These are phyloP conservation scores for Ascodesmis nigricans DNA, from an alignment of 495 filamentous ascomycete genomes.

Conservation along the genomic window DNA sequence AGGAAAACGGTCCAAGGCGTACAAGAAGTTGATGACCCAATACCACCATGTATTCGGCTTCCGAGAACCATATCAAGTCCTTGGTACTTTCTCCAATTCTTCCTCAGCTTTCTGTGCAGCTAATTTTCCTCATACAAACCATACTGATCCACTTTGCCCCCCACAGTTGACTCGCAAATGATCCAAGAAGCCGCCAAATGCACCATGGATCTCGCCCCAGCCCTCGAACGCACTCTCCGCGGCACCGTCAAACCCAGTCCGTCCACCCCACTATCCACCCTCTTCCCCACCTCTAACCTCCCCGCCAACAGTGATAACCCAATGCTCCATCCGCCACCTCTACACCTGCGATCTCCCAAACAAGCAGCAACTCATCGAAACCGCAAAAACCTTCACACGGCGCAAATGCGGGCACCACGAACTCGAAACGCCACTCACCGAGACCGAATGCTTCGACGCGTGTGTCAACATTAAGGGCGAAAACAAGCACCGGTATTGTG, in stretches of 20 bases:
- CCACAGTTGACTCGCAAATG: conserved; percentile 53
- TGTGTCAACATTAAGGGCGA: conserved; percentile 44
- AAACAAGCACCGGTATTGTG: conserved; percentile 81
- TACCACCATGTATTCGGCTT: conserved; percentile 69
- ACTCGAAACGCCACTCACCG: conserved; percentile 50
- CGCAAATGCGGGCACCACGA: conserved; percentile 77
- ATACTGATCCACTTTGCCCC: neutral
- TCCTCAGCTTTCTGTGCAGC: neutral
- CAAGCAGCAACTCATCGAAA: conserved; percentile 36
- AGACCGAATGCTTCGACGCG: conserved; percentile 53
- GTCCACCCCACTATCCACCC: conserved; percentile 13
- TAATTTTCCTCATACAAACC: conserved; percentile 4
- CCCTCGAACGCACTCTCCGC: conserved; percentile 52
- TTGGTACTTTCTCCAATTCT: conserved; percentile 29
- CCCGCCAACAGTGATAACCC: conserved; percentile 32
- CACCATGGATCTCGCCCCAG: conserved; percentile 57
- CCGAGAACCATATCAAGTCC: conserved; percentile 80
- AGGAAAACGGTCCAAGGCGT: conserved; percentile 83
- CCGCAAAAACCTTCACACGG: conserved; percentile 55
- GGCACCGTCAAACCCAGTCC: conserved; percentile 66
- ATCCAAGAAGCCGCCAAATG: conserved; percentile 47
- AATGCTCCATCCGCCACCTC: conserved; percentile 49
- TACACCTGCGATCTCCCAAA: conserved; percentile 34
- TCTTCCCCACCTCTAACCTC: neutral
- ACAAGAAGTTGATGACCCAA: conserved; percentile 86